Evolutionary conservation across 1,284 basidiomycete species (phyloP), one percentile per base, ranked within the genome.

Genomic region (Irpex rosettiformis): DNA sequence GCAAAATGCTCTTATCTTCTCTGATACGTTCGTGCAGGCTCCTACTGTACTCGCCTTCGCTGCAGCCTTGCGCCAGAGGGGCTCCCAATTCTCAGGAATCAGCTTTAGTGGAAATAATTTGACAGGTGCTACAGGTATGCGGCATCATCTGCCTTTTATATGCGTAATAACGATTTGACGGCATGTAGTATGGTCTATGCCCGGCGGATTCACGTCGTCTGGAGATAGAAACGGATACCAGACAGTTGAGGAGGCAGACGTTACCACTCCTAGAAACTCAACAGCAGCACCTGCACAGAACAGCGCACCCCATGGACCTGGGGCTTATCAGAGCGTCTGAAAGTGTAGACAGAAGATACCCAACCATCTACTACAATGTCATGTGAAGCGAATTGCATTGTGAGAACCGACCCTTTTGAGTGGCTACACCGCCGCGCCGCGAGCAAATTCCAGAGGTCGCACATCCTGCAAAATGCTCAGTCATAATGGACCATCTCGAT

Each of bases 101-200:
- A 52, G 57, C 21, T 66, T 84, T 54, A 73, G 78, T 40, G 78
- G 80, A 3, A 71, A 75, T 48, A 85, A 86, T 62, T 65, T 84
- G 16, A 76, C 73, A 58, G 85, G 87, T 4, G 80, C 88, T 22
- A 90, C 89, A 33, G 84, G 89, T 85, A 64, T 59, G 63, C 43
- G 11, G n/a, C 18, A n/a, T 21, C 43, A 45, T 18, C 51, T 27
- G 37, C 27, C 18, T 29, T 29, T 27, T 6, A 18, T 21, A 6
- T 8, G 25, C 33, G 16, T 21, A 24, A 16, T 22, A 16, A 13
- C 22, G 29, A 29, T 37, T 22, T 28, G 3, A 43, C 24, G 33
- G 11, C 40, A n/a, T n/a, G 10, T 63, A 92, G 90, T 92, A 16
- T 93, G 90, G 90, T 84, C 89, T 21, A 93, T 93, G 90, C 91